These are phyloP conservation scores for Leucogyrophana mollusca DNA, from an alignment of 768 basidiomycete species.

Conservation along the genomic window DNA sequence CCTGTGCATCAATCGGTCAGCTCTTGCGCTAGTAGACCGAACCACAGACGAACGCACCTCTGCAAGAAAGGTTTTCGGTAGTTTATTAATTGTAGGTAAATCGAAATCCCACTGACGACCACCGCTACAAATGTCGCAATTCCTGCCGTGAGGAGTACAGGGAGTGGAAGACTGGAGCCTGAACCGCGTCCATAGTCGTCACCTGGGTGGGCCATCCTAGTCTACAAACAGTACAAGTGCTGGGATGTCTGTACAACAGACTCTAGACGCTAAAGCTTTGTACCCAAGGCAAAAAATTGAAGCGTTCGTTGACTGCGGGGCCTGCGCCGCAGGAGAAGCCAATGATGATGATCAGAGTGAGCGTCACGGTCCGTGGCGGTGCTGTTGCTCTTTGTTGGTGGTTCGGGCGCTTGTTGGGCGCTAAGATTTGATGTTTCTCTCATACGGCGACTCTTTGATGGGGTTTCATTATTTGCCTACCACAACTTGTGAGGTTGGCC, in stretches of 20 bases:
- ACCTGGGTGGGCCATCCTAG: too few species aligned
- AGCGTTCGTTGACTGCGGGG: too few species aligned
- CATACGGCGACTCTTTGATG: too few species aligned
- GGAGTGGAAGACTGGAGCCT: slow-evolving; percentile 57
- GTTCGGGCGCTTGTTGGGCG: neutral
- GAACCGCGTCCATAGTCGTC: slow-evolving; percentile 38
- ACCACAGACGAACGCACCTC: slow-evolving; percentile 45
- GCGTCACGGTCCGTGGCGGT: neutral
- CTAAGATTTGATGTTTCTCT: neutral
- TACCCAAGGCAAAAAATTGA: too few species aligned
- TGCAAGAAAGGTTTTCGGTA: slow-evolving; percentile 82
- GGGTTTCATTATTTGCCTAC: too few species aligned
- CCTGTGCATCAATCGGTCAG: slow-evolving; percentile 36
- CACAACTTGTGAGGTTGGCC: too few species aligned
- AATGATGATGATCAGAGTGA: neutral
- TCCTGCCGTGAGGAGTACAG: slow-evolving; percentile 62
- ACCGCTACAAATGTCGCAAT: slow-evolving; percentile 69
- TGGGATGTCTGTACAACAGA: too few species aligned
- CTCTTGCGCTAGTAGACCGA: neutral
- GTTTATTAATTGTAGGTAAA: slow-evolving; percentile 80
- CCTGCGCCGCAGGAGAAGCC: neutral
- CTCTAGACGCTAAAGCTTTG: too few species aligned
- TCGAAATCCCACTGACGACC: slow-evolving; percentile 67
- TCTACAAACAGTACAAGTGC: too few species aligned
- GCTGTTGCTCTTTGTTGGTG: neutral